phyloP scores from a whole-genome alignment of 2,329 filamentous ascomycete genomes.

The Dactylellina cionopaga region DNA sequence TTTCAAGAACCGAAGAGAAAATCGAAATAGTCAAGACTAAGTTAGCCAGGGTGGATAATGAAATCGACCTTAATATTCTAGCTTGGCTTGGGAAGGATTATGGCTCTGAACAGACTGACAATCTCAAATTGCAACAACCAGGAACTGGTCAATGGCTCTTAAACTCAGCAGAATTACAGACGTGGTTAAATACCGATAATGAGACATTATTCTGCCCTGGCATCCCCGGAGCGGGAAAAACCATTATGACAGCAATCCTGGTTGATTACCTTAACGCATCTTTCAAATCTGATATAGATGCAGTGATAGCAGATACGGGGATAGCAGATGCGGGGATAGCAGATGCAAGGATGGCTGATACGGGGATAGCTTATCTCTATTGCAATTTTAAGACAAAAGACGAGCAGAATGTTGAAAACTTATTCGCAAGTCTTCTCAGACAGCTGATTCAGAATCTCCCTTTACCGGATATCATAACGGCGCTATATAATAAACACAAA shows the following conservation, averaged over 20 bases:
- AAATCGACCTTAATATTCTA: constrained; percentile 55
- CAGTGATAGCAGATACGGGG: too few relatives aligned
- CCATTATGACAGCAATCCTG: constrained; percentile 21
- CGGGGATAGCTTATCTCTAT: constrained; percentile 64
- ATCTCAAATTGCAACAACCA: constrained; percentile 59
- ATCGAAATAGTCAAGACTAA: not conserved
- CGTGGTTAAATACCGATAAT: constrained; percentile 59
- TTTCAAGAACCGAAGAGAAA: not conserved
- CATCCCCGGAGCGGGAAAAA: too few relatives aligned
- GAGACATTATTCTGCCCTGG: constrained; percentile 26
- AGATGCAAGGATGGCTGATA: too few relatives aligned
- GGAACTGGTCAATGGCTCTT: constrained; percentile 65
- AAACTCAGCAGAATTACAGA: constrained; percentile 59
- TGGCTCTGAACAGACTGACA: constrained; percentile 61
- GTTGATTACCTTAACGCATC: not conserved
- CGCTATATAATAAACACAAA: constrained; percentile 57
- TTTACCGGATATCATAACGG: constrained; percentile 57
- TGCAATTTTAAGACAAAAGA: constrained; percentile 62
- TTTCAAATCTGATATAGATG: not conserved
- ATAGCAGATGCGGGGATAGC: too few relatives aligned
- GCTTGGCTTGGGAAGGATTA: constrained; percentile 63
- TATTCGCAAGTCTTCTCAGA: constrained; percentile 60
- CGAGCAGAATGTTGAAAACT: constrained; percentile 59
- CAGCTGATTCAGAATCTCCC: constrained; percentile 59
- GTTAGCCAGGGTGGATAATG: constrained; percentile 45